A percentile compares a stretch with the other conserved stretches of the same genome.
These are phyloP conservation scores for Jimgerdemannia flammicorona DNA, from an alignment of 192 early-diverging fungal genomes.

Conservation along the genomic window DNA sequence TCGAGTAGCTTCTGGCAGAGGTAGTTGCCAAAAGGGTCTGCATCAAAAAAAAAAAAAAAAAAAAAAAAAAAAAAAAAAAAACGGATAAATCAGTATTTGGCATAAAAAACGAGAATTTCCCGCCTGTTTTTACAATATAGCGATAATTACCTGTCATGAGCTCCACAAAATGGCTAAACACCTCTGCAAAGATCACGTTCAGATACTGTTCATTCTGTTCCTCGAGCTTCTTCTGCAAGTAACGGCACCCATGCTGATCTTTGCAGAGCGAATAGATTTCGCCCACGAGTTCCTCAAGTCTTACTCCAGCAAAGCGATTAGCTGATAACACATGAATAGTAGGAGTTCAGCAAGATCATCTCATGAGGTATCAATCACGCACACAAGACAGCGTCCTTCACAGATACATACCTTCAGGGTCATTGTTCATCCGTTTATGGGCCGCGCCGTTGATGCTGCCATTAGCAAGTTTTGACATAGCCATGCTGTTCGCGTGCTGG, in stretches of 20 bases:
- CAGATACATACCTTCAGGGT: constrained; percentile 17
- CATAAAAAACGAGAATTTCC: not conserved
- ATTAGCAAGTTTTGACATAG: constrained; percentile 5
- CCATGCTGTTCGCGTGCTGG: not conserved
- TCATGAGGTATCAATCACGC: constrained; percentile 12
- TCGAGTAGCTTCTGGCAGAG: constrained; percentile 89
- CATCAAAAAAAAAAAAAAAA: not conserved
- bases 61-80: not conserved
- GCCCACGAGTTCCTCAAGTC: constrained; percentile 67
- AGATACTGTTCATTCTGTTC: constrained; percentile 62
- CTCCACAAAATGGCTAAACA: constrained; percentile 67
- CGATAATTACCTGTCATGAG: constrained; percentile 69
- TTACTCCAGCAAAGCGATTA: constrained; percentile 65
- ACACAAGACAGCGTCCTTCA: not conserved
- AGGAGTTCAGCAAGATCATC: constrained; percentile 10
- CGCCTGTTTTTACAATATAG: not conserved
- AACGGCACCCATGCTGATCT: constrained; percentile 88
- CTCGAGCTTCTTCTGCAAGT: constrained; percentile 83
- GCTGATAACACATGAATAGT: constrained; percentile 25
- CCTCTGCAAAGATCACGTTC: constrained; percentile 73
- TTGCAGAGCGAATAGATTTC: constrained; percentile 78
- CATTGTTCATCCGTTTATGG: constrained; percentile 18
- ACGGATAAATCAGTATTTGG: not conserved
- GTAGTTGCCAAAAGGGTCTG: constrained; percentile 92
- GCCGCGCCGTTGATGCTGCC: not conserved